Conservation (phyloP, 1,284 basidiomycete species). For the Cutaneotrichosporon sp. region DNA sequence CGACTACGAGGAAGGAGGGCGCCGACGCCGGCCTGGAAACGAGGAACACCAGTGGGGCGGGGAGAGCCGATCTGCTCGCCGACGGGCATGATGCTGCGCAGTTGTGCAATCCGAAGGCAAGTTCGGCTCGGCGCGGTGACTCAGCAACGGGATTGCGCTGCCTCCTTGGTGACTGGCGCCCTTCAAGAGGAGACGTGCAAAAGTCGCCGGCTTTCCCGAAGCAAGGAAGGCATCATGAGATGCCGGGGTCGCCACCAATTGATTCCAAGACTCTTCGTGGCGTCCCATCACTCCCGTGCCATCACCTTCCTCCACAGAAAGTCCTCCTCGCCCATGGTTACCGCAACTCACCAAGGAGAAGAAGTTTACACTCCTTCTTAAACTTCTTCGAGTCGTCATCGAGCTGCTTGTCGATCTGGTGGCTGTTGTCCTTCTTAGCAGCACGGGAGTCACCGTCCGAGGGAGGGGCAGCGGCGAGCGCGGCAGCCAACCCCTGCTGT, state of each 20-base stretch:
- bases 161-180: too few species aligned
- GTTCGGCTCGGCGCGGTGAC: too few species aligned
- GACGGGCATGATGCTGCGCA: background rate
- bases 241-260: too few species aligned
- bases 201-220: too few species aligned
- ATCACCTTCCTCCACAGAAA: background rate
- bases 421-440: constrained; percentile 61
- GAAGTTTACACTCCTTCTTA: constrained; percentile 91
- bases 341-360: constrained; percentile 72
- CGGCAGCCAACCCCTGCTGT: constrained; percentile 40
- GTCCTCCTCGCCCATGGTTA: too few species aligned
- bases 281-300: background rate
- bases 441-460: constrained; percentile 14
- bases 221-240: too few species aligned
- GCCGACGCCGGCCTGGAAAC: too few species aligned
- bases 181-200: too few species aligned
- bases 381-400: constrained; percentile 64
- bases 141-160: background rate
- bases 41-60: background rate
- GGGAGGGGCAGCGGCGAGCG: constrained; percentile 35
- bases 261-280: background rate
- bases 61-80: background rate
- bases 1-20: too few species aligned
- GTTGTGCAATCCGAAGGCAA: background rate
- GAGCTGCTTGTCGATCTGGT: constrained; percentile 59